phyloP scores from a whole-genome alignment of 1,284 basidiomycete genomes.

The Boletus smithii region DNA sequence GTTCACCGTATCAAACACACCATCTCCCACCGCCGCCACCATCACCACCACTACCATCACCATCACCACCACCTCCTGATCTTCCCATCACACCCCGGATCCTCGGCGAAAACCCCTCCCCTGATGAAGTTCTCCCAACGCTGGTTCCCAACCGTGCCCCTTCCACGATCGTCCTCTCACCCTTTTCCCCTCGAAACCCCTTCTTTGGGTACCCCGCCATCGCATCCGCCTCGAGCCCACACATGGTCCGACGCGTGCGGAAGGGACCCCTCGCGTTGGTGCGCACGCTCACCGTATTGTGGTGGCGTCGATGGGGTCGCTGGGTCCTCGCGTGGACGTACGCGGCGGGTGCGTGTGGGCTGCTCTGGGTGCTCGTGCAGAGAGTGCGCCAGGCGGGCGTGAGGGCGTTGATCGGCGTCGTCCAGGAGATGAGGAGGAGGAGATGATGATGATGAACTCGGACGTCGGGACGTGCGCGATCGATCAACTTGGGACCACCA shows the following conservation, averaged over 20 bases:
- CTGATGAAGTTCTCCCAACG: neutral
- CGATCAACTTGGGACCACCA: no score
- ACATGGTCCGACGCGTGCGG: slow-evolving; percentile 44
- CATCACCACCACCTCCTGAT: neutral
- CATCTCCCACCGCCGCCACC: neutral
- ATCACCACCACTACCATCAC: slow-evolving; percentile 8
- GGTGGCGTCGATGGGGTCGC: slow-evolving; percentile 61
- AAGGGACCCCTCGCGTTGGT: slow-evolving; percentile 68
- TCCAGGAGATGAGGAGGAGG: neutral
- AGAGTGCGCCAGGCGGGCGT: neutral
- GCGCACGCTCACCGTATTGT: slow-evolving; percentile 60
- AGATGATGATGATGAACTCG: neutral
- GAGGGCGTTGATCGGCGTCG: neutral
- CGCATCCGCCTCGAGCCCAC: slow-evolving; percentile 34
- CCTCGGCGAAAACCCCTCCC: neutral
- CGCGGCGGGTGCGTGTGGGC: slow-evolving; percentile 22
- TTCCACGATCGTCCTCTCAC: slow-evolving; percentile 37
- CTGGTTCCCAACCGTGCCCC: neutral
- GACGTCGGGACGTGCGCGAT: neutral
- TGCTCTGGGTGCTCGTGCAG: neutral
- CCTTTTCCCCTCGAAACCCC: slow-evolving; percentile 66
- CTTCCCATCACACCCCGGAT: neutral
- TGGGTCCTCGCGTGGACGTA: slow-evolving; percentile 34
- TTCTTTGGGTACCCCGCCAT: slow-evolving; percentile 80
- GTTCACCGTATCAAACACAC: slow-evolving; percentile 5